Base-by-base conservation (phyloP, 148 eudicot species). In the Fagopyrum tataricum region DNA sequence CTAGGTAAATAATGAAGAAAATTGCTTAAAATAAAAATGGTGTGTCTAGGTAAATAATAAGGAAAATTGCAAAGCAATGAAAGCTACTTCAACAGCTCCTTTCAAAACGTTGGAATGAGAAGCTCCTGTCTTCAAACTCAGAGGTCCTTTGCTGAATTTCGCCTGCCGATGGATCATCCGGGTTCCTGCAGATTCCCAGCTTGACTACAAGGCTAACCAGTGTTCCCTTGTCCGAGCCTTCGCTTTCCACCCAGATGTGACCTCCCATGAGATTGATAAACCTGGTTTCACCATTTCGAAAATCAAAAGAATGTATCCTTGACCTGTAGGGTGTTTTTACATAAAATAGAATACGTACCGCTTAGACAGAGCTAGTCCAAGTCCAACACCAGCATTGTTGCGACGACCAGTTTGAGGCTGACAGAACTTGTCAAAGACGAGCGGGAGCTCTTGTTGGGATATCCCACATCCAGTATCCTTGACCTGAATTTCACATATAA, bases 391-490 rank as follows among this genome's bases (percentile, higher is more conserved):
- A 73, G 70, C 49, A 70, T 71, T 82, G 59, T 76, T 85, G 55
- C 85, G 82, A 70, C 51, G 79, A 41, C 73, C 82, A 74, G 68
- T 79, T 71, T 75, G 88, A 49, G 82, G 62, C 71, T 85, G 87
- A 20, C 84, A 73, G 76, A 91, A 94, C 77, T 89, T 94, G 61
- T 87, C 88, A 77, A 94, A 94, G 53, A 91, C 76, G 11, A 71
- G 75, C 0, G 96, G 89, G 64, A 91, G 79, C 15, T 94, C 98
- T 78, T 87, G 92, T n/a, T 89, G 83, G 75, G 37, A 81, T 37
- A 94, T 83, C 42, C 98, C 97, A 78, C 95, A 89, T 0, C 98
- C 98, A 44, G 96, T 81, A 80, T 94, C 98, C 81, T 85, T 91
- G 49, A 94, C 93, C 98, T 94, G 85, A 71, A 37, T n/a, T 43